phyloP scores from a whole-genome alignment of 495 filamentous ascomycete genomes.

The Amphirosellinia nigrospora region DNA sequence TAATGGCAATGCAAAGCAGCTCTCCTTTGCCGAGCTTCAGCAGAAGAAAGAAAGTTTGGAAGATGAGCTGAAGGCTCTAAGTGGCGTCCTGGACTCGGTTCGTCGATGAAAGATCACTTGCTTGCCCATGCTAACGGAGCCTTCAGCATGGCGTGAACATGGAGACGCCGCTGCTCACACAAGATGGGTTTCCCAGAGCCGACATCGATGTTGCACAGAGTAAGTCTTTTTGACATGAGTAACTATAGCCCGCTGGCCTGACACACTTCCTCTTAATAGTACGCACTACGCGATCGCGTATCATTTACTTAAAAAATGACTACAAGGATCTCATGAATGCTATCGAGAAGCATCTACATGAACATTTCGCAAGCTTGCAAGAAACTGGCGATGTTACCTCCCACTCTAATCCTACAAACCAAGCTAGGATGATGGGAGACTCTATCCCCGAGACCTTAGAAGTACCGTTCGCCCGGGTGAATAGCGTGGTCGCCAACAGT shows the following conservation, averaged over 20 bases:
- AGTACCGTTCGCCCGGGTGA: constrained; percentile 87
- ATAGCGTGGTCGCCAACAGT: constrained; percentile 76
- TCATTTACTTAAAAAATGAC: constrained; percentile 89
- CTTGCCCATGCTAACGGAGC: constrained; percentile 22
- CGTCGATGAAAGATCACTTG: constrained; percentile 35
- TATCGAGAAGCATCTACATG: constrained; percentile 83
- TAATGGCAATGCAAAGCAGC: constrained; percentile 62
- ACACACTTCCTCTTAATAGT: constrained; percentile 58
- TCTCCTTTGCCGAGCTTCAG: constrained; percentile 65
- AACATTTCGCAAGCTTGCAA: constrained; percentile 67
- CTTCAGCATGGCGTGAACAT: constrained; percentile 88
- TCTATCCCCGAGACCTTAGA: constrained; percentile 55
- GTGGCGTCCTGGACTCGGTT: constrained; percentile 87
- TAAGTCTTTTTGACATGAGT: constrained; percentile 48
- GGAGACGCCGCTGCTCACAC: constrained; percentile 85
- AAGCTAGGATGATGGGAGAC: constrained; percentile 42
- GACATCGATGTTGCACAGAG: constrained; percentile 97
- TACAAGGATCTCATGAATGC: constrained; percentile 84
- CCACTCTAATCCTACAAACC: constrained; percentile 24
- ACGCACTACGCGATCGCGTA: constrained; percentile 85
- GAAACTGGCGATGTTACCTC: constrained; percentile 37
- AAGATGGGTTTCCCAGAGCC: constrained; percentile 89
- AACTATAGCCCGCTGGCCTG: constrained; percentile 3
- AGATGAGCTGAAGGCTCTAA: constrained; percentile 80
- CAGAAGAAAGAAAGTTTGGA: constrained; percentile 82